phyloP scores from a whole-genome alignment of 2,329 filamentous ascomycete species.

The Dactylellina sp. region DNA sequence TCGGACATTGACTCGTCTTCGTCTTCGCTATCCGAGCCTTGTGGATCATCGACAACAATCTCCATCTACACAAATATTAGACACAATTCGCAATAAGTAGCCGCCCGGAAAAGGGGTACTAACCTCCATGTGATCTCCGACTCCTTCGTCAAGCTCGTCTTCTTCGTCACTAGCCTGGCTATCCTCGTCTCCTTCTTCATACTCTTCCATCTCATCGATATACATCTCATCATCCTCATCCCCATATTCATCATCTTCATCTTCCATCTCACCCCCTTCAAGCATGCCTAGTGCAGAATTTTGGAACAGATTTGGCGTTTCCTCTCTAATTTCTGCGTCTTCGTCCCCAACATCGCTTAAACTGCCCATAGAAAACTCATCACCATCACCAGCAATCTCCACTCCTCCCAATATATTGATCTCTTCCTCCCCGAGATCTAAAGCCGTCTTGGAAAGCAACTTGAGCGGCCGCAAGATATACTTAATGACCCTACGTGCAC shows the following conservation, averaged over 20 bases:
- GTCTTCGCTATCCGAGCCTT: constrained; percentile 74
- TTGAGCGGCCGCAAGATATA: constrained; percentile 93
- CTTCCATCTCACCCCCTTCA: constrained; percentile 84
- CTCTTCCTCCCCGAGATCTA: constrained; percentile 78
- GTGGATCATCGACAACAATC: constrained; percentile 81
- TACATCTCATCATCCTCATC: constrained; percentile 92
- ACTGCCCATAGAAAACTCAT: constrained; percentile 86
- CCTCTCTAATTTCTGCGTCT: constrained; percentile 71
- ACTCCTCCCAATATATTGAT: constrained; percentile 66
- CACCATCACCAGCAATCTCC: constrained; percentile 70
- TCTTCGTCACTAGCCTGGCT: constrained; percentile 85
- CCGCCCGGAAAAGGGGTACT: constrained; percentile 25
- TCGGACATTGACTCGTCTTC: constrained; percentile 71
- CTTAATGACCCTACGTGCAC: constrained; percentile 93
- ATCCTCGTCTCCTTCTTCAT: constrained; percentile 90
- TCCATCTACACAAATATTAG: constrained; percentile 66
- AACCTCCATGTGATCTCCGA: constrained; percentile 60
- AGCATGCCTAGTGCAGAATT: constrained; percentile 96
- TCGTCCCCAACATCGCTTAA: constrained; percentile 83
- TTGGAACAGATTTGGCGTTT: constrained; percentile 95
- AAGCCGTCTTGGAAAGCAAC: constrained; percentile 85
- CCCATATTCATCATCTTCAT: constrained; percentile 74
- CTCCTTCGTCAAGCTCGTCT: constrained; percentile 68
- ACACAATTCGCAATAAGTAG: too few species aligned
- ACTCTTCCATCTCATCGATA: constrained; percentile 78